Evolutionary conservation across 257 asterid genomes (phyloP).

Genomic region (Fraxinus quadrangulata): DNA sequence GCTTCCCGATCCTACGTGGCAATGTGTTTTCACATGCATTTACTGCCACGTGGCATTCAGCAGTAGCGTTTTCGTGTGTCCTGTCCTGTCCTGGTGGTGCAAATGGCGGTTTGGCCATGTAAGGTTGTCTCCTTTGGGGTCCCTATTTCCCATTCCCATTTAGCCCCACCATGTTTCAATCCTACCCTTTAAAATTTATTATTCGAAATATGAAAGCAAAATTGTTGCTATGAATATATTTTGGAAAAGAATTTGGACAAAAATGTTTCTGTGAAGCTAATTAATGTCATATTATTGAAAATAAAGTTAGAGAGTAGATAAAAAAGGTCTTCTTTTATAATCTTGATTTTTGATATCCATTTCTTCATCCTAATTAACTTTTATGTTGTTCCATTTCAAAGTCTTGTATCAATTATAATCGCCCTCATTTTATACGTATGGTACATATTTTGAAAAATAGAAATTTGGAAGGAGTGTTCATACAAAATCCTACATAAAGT

Average conservation of each 20-base stretch:
- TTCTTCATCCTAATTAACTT: neutral
- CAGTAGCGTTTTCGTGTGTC: conserved; percentile 32
- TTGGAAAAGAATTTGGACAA: no score
- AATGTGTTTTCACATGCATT: conserved; percentile 30
- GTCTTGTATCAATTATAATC: neutral
- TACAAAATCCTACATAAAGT: neutral
- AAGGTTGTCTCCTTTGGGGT: conserved; percentile 40
- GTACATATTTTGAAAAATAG: neutral
- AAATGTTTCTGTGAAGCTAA: neutral
- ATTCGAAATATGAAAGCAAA: neutral
- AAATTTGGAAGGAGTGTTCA: neutral
- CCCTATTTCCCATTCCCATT: conserved; percentile 28
- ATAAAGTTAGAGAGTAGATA: neutral
- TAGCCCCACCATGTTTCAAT: conserved; percentile 28
- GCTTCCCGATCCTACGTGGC: conserved; percentile 19
- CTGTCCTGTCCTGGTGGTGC: conserved; percentile 35
- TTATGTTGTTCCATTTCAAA: neutral
- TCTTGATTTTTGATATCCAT: neutral
- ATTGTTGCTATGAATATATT: no score
- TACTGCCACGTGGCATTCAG: conserved; percentile 33
- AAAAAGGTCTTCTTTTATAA: neutral
- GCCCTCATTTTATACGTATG: neutral
- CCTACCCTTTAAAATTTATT: neutral
- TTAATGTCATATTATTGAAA: neutral
- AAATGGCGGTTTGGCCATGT: conserved; percentile 56